Percentiles rank a stretch among this genome's conserved stretches.
Evolutionary conservation across 2,329 filamentous ascomycete species (phyloP).

Genomic region (Leptographium wingfieldii): DNA sequence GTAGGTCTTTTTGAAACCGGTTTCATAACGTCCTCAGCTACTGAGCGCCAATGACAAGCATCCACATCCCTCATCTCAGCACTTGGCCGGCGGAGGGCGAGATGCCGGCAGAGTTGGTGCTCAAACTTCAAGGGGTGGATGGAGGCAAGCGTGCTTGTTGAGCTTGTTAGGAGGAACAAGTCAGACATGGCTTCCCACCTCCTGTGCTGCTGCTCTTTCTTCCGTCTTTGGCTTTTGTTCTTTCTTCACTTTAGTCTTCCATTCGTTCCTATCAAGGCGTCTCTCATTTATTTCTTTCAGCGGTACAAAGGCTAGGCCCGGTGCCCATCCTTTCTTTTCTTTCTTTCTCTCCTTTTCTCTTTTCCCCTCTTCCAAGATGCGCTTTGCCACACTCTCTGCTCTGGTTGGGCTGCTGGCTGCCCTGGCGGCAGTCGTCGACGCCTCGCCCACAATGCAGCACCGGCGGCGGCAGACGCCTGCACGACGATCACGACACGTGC

Average conservation of each 20-base stretch:
- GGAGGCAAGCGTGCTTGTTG: too few species aligned
- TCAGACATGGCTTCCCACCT: too few species aligned
- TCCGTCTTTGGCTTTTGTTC: background rate
- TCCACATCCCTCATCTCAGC: too few species aligned
- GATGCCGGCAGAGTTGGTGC: too few species aligned
- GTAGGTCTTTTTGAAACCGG: background rate
- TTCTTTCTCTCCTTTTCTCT: background rate
- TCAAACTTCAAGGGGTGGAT: too few species aligned
- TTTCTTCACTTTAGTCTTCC: background rate
- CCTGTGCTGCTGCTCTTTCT: background rate
- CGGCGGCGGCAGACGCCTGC: background rate
- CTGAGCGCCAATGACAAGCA: too few species aligned
- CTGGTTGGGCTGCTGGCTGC: conserved; percentile 13
- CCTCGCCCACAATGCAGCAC: conserved; percentile 9
- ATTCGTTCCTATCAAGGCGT: background rate
- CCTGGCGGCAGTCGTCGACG: conserved; percentile 18
- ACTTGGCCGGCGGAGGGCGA: too few species aligned
- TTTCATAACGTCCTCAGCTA: background rate
- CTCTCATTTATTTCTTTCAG: background rate
- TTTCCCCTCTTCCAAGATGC: background rate
- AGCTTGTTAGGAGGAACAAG: too few species aligned
- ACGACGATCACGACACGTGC: conserved; percentile 13
- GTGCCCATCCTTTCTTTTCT: background rate
- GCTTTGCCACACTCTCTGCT: background rate
- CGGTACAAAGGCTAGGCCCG: background rate